Evolutionary conservation across 768 basidiomycete species (phyloP).

Genomic region (Tylopilus intermedius): DNA sequence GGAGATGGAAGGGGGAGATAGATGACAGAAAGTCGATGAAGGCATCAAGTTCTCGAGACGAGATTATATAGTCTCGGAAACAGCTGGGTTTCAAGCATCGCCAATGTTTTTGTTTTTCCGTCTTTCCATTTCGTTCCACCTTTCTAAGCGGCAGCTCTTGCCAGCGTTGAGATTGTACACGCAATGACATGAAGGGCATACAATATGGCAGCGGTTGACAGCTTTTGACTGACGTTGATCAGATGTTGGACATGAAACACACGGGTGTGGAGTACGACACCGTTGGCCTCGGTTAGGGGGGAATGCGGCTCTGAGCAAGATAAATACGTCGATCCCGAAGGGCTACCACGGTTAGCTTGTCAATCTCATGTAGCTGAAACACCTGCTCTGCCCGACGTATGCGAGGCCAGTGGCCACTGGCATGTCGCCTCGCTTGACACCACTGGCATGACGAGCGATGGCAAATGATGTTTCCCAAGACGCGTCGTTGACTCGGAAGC

Average conservation of each 20-base stretch:
- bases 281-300: not conserved
- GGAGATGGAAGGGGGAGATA: not conserved
- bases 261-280: conserved; percentile 11
- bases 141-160: not conserved
- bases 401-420: too few relatives aligned
- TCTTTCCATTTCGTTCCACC: not conserved
- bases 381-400: too few relatives aligned
- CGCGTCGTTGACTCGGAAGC: too few relatives aligned
- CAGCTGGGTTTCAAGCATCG: not conserved
- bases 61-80: conserved; percentile 18
- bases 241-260: conserved; percentile 1
- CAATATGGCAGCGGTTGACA: conserved; percentile 10
- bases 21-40: conserved; percentile 19
- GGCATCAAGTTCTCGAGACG: not conserved
- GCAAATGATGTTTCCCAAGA: too few relatives aligned
- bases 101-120: not conserved
- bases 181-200: too few relatives aligned
- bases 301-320: too few relatives aligned
- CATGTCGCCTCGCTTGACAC: not conserved
- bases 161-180: not conserved
- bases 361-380: not conserved
- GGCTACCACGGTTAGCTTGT: not conserved
- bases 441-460: too few relatives aligned
- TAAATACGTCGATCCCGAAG: too few relatives aligned
- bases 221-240: not conserved